Evolutionary conservation across 2,329 filamentous ascomycete genomes (phyloP).

Genomic region (Stagonosporopsis rhizophila): DNA sequence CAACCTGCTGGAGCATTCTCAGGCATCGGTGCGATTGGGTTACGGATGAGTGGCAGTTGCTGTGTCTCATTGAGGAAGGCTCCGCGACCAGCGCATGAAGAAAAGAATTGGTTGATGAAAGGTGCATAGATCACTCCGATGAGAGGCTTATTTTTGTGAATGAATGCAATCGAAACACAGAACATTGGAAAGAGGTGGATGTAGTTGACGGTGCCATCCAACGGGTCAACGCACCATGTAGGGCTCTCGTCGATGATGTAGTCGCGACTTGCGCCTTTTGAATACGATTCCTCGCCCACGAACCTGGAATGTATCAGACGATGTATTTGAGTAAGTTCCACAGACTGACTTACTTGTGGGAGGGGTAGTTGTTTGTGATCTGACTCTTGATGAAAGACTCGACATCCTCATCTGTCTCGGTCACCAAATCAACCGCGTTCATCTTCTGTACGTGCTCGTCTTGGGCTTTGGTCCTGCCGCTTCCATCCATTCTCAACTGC

Average conservation of each 20-base stretch:
- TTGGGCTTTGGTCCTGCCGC: conserved; percentile 28
- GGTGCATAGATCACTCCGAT: conserved; percentile 78
- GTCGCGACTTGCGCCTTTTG: conserved; percentile 68
- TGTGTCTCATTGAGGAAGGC: conserved; percentile 73
- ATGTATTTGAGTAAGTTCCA: not conserved
- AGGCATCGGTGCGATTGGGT: conserved; percentile 69
- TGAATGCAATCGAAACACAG: conserved; percentile 77
- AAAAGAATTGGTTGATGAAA: conserved; percentile 73
- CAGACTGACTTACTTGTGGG: conserved; percentile 64
- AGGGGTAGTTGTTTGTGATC: conserved; percentile 67
- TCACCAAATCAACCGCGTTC: conserved; percentile 78
- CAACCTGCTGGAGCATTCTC: conserved; percentile 70
- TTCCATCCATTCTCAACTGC: conserved; percentile 60
- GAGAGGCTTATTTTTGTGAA: conserved; percentile 64
- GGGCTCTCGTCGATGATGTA: conserved; percentile 71
- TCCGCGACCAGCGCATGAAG: conserved; percentile 69
- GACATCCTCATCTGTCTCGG: conserved; percentile 77
- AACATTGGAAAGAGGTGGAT: conserved; percentile 83
- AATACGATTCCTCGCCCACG: conserved; percentile 79
- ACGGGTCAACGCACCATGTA: conserved; percentile 79
- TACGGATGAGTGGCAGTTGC: conserved; percentile 67
- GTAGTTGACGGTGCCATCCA: conserved; percentile 83
- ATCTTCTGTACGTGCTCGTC: conserved; percentile 69
- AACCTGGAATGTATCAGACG: conserved; percentile 59
- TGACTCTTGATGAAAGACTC: conserved; percentile 71